Percentiles rank a stretch among this genome's conserved stretches.
phyloP scores from a whole-genome alignment of 495 filamentous ascomycete species.

The Penicillium bovifimosum region DNA sequence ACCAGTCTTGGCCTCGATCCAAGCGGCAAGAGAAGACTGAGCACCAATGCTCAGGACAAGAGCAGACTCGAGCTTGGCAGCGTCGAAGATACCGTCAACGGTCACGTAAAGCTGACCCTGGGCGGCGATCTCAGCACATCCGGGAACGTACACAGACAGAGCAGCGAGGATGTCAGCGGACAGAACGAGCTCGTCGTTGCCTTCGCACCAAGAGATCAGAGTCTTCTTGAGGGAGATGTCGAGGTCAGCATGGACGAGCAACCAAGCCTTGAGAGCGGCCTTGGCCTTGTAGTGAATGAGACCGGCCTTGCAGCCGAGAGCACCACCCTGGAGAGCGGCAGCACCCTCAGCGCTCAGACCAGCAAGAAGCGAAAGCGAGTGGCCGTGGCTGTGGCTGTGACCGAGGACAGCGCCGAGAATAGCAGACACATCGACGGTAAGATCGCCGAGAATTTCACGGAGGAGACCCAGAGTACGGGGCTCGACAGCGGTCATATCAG shows the following conservation, averaged over 20 bases:
- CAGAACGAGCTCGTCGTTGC: constrained; percentile 19
- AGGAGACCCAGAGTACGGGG: constrained; percentile 26
- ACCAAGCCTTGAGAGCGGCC: constrained; percentile 31
- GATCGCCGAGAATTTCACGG: constrained; percentile 13
- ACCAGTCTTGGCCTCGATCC: constrained; percentile 20
- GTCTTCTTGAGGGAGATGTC: constrained; percentile 24
- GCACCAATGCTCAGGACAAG: constrained; percentile 31
- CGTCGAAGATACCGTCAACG: constrained; percentile 37
- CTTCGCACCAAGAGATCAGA: constrained; percentile 30
- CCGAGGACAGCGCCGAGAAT: constrained; percentile 25
- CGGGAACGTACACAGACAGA: constrained; percentile 35
- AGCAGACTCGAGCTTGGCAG: constrained; percentile 22
- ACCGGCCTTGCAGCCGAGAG: constrained; percentile 34
- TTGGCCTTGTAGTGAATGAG: constrained; percentile 28
- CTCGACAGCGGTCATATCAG: constrained; percentile 26
- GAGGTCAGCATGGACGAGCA: constrained; percentile 24
- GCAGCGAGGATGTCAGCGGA: constrained; percentile 21
- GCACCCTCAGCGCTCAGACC: constrained; percentile 35
- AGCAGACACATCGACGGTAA: constrained; percentile 16
- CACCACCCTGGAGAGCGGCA: constrained; percentile 37
- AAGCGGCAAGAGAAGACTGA: constrained; percentile 30
- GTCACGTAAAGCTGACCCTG: constrained; percentile 37
- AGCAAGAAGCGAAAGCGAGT: constrained; percentile 19
- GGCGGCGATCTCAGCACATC: constrained; percentile 33
- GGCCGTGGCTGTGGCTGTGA: constrained; percentile 13